phyloP scores from a whole-genome alignment of 805 yeast species.

The Saccharomycopsis selenospora region DNA sequence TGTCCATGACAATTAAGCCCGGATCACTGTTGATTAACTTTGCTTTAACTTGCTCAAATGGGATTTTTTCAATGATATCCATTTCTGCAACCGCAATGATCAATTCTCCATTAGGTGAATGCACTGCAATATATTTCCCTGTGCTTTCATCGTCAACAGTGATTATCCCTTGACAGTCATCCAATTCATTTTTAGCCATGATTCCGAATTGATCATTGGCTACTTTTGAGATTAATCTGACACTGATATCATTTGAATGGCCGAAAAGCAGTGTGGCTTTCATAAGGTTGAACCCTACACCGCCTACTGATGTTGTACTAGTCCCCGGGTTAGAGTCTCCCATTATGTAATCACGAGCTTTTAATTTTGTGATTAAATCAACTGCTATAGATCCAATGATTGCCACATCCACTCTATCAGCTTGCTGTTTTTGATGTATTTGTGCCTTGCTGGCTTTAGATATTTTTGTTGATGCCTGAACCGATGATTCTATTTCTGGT shows the following conservation, averaged over 20 bases:
- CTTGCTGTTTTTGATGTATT: not conserved
- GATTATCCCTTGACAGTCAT: constrained; percentile 25
- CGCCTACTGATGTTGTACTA: constrained; percentile 57
- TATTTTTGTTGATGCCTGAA: not conserved
- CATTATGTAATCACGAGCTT: constrained; percentile 27
- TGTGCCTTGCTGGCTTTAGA: not conserved
- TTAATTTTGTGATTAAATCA: constrained; percentile 55
- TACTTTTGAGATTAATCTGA: constrained; percentile 49
- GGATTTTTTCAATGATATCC: constrained; percentile 53
- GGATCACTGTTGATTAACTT: constrained; percentile 41
- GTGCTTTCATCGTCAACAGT: constrained; percentile 32
- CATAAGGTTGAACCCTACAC: constrained; percentile 43
- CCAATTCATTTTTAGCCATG: constrained; percentile 30
- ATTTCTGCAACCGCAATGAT: constrained; percentile 79
- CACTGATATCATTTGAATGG: constrained; percentile 19
- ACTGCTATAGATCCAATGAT: constrained; percentile 73
- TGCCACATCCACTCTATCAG: constrained; percentile 27
- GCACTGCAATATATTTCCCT: constrained; percentile 70
- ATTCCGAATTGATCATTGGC: constrained; percentile 54
- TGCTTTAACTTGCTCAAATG: constrained; percentile 34
- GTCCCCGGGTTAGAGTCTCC: constrained; percentile 72
- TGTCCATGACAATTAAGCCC: constrained; percentile 51
- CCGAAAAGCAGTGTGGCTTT: not conserved
- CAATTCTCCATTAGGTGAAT: constrained; percentile 53
- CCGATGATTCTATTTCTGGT: not conserved